Conservation (phyloP, 2,329 filamentous ascomycete genomes). For the Fusarium oxysporum region DNA sequence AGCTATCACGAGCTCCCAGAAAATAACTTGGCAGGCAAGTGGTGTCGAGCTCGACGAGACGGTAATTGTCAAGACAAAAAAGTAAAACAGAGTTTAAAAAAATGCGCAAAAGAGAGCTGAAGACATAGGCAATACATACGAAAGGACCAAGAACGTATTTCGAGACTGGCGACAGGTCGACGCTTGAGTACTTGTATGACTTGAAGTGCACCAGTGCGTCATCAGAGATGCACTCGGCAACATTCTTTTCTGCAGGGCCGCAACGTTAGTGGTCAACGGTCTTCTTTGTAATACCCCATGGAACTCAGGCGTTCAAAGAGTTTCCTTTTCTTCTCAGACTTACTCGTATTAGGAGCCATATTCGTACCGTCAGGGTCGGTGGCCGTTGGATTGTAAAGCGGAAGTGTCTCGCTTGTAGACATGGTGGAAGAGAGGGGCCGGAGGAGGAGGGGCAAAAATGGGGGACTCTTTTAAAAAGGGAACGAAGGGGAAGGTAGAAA, state of each 20-base stretch:
- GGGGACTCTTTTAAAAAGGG: slow-evolving; percentile 41
- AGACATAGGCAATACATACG: slow-evolving; percentile 66
- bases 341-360: slow-evolving; percentile 52
- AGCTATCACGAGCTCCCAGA: slow-evolving; percentile 26
- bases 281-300: neutral
- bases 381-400: slow-evolving; percentile 47
- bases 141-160: slow-evolving; percentile 95
- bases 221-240: slow-evolving; percentile 83
- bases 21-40: slow-evolving; percentile 5
- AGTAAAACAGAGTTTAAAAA: slow-evolving; percentile 14
- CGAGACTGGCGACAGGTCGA: slow-evolving; percentile 95
- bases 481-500: neutral
- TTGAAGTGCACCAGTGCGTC: slow-evolving; percentile 92
- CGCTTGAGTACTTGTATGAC: slow-evolving; percentile 96
- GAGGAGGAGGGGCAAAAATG: slow-evolving; percentile 39
- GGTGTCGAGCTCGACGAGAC: neutral
- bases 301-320: neutral
- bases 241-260: slow-evolving; percentile 58
- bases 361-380: slow-evolving; percentile 44
- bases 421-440: slow-evolving; percentile 46
- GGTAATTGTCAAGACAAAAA: neutral
- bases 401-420: slow-evolving; percentile 50
- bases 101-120: slow-evolving; percentile 4
- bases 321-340: slow-evolving; percentile 18
- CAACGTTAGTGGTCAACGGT: slow-evolving; percentile 5